Base-by-base conservation (phyloP, 2,329 filamentous ascomycete species). In the Xylaria sp. region DNA sequence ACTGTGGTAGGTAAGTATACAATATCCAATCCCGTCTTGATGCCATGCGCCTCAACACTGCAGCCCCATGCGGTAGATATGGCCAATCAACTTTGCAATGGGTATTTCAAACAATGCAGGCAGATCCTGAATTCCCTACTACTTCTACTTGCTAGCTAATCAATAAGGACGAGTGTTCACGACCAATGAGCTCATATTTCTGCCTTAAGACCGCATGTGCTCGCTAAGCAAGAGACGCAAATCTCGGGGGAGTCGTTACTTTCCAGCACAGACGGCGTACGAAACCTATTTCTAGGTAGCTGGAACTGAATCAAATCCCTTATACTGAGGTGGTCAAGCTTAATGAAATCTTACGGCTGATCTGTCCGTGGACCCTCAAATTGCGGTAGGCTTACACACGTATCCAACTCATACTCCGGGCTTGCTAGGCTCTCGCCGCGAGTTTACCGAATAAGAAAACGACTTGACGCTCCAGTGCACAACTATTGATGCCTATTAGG, bases 291-390 rank as follows among this genome's bases (percentile, higher is more conserved):
- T 1, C 69, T 63, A 60, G 53, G 29, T 40, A 35, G 25, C 44
- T 40, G 65, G 62, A 47, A 37, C n/a, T 66, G 60, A 66, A 70
- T 68, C 54, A 70, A 3, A 40, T 63, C 40, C 59, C 16, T 2
- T 40, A 48, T 47, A 40, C 13, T 65, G 55, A 60, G 48, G 69
- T 62, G 63, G 42, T 29, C 32, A 23, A 29, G 62, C 62, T 47
- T 48, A 37, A 68, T 47, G 57, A 60, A 27, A 63, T 32, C 48
- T 47, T 65, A 59, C 62, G 65, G 61, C 68, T 70, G 65, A 68
- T 65, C 44, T 51, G 47, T 57, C 58, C 55, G 21, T 18, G 29
- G 55, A 25, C 68, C 55, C 47, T 55, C 50, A 60, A 50, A 3
- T 60, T 53, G 55, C 55, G 64, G 68, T 53, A n/a, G n/a, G 21